A percentile compares a stretch with the other conserved stretches of the same genome.
Conservation (phyloP, 2,329 filamentous ascomycete genomes). For the Colletotrichum liriopes region DNA sequence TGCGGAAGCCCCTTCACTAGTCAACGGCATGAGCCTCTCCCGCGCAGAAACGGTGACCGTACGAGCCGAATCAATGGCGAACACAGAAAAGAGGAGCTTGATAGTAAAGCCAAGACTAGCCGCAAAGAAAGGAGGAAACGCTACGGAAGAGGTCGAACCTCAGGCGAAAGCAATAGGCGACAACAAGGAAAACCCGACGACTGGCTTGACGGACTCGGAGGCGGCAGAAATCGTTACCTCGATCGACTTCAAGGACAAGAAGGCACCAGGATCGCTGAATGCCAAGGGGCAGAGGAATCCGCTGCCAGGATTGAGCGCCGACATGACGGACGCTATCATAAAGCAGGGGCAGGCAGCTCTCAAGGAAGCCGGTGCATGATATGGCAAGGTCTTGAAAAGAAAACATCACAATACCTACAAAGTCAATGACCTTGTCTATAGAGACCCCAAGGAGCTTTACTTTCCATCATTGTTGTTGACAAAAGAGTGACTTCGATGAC, state of each 20-base stretch:
- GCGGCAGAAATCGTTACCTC: slow-evolving; percentile 37
- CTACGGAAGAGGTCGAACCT: not conserved
- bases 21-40: slow-evolving; percentile 15
- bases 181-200: slow-evolving; percentile 34
- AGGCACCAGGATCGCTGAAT: slow-evolving; percentile 30
- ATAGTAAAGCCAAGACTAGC: not conserved
- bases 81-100: slow-evolving; percentile 8
- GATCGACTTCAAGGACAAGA: slow-evolving; percentile 36
- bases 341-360: slow-evolving; percentile 40
- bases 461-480: not conserved
- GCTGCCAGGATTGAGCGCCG: slow-evolving; percentile 30
- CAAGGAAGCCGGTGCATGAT: slow-evolving; percentile 38
- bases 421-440: not conserved
- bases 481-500: not conserved
- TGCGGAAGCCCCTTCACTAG: not conserved
- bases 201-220: slow-evolving; percentile 36
- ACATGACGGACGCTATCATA: slow-evolving; percentile 39
- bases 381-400: not conserved
- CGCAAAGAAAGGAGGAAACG: not conserved
- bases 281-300: slow-evolving; percentile 37
- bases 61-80: not conserved
- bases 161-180: slow-evolving; percentile 27
- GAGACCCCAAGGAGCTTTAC: not conserved
- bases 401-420: not conserved
- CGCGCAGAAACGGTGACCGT: slow-evolving; percentile 8